Evolutionary conservation across 2,329 filamentous ascomycete species (phyloP).

Genomic region (Alternaria sp.): DNA sequence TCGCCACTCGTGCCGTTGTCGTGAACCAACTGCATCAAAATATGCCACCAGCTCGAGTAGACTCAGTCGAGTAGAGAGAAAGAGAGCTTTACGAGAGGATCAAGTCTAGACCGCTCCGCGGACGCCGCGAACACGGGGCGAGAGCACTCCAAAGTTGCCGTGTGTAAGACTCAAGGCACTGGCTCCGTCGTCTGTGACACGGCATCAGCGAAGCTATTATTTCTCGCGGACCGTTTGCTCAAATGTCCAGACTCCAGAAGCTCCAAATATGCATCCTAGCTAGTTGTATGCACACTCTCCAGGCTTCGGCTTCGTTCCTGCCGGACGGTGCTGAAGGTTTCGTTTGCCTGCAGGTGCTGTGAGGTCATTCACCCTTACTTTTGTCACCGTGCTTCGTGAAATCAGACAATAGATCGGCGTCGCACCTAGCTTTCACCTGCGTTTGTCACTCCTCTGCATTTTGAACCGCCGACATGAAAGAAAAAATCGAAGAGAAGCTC

Average conservation of each 20-base stretch:
- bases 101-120: constrained; percentile 5
- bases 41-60: neutral
- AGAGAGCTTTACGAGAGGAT: neutral
- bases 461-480: constrained; percentile 18
- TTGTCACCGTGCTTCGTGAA: constrained; percentile 3
- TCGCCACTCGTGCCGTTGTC: constrained; percentile 18
- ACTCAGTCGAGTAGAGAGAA: neutral
- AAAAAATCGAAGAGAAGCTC: constrained; percentile 28
- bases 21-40: neutral
- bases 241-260: neutral
- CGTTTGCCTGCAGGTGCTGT: constrained; percentile 1
- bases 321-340: neutral
- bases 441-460: neutral
- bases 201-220: constrained; percentile 5
- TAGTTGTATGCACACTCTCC: constrained; percentile 8
- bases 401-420: constrained; percentile 10
- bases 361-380: constrained; percentile 18
- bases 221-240: neutral
- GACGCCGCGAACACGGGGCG: neutral
- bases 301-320: constrained; percentile 1
- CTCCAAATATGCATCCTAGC: neutral
- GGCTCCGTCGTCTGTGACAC: constrained; percentile 1
- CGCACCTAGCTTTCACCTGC: constrained; percentile 2
- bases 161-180: constrained; percentile 7
- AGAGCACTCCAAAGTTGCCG: neutral